Base-by-base conservation (phyloP, 2,329 filamentous ascomycete species). In the Scedosporium minutisporum region DNA sequence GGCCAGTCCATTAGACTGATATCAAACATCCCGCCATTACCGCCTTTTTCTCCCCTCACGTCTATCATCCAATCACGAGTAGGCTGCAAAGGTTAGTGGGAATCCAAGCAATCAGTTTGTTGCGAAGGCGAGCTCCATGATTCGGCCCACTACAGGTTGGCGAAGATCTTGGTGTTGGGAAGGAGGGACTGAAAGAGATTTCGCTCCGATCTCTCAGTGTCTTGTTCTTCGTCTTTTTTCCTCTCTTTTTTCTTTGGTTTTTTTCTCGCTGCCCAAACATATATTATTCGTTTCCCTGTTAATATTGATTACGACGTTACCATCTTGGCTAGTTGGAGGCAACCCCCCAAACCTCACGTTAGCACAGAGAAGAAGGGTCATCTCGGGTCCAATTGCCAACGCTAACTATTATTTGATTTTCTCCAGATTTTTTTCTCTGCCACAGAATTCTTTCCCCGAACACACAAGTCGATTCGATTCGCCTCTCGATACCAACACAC, bases 401-500 rank as follows among this genome's bases (percentile, higher is more conserved):
- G 51, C 51, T 55, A 55, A 55, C 51, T 27, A 29, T 23, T 55
- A 23, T 25, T 55, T 27, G 18, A 16, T 23, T 55, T 55, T 27
- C 51, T 23, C 18, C 21, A 58, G 38, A 63, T 38, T 59, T 27
- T 61, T 60, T 38, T 58, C 57, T 44, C 57, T 58, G 12, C 41
- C 59, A 63, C 23, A 62, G 27, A 44, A 29, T 60, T 29, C 46
- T 51, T 38, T 25, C 48, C 51, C 23, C 21, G 23, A 55, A 25
- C 51, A 29, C 51, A 55, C 51, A 55, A 55, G 23, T 55, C 51
- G 21, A 25, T 55, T 21, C 51, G 51, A 55, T 55, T 23, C 23
- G 44, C 51, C 23, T 55, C 51, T 55, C 51, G 51, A 55, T 27
- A 55, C 51, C 2, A 23, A 9, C 46, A 4, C 18, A 55, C 51